Base-by-base conservation (phyloP, 2,329 filamentous ascomycete species). In the Aspergillus bombycis region DNA sequence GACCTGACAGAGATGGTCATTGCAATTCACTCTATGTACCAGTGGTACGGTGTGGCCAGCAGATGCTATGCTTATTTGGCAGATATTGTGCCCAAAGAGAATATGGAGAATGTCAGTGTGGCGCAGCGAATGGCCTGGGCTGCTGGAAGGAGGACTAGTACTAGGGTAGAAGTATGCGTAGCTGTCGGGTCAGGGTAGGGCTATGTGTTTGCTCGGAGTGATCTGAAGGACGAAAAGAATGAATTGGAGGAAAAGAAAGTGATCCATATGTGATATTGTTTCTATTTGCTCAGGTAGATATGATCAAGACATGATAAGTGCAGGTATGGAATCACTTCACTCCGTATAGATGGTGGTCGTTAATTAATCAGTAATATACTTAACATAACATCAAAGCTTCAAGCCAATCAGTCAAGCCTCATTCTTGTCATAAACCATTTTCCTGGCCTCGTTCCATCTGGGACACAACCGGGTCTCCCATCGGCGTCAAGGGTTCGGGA, bases 381-480 rank as follows among this genome's bases (percentile, higher is more conserved):
- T 62, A 64, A 64, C 65, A 68, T 70, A 70, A 68, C 63, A 63
- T 68, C 62, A 60, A 63, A 60, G 58, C 63, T 62, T 60, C 58
- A 58, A 64, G 59, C 52, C 55, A 62, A 61, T 64, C 62, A 62
- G 46, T 62, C 58, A 59, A 58, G 54, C 45, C 61, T 55, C 56
- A 50, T 62, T 50, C 58, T 57, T 57, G 62, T 69, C 67, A 58
- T 69, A 67, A 70, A 57, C 64, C 64, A 61, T 66, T 61, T 60
- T 60, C 64, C 53, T 43, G 59, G 54, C 62, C 57, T 58, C 62
- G 63, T 57, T 53, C 53, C 65, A 62, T 55, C 61, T 65, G 66
- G 67, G 66, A 67, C 68, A 68, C 68, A 70, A 61, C 69, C 66
- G 58, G 65, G 65, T 62, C 65, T 59, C 67, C 62, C 65, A 69